Conservation (phyloP, 139 green algal species). For the Chlorella sp. region DNA sequence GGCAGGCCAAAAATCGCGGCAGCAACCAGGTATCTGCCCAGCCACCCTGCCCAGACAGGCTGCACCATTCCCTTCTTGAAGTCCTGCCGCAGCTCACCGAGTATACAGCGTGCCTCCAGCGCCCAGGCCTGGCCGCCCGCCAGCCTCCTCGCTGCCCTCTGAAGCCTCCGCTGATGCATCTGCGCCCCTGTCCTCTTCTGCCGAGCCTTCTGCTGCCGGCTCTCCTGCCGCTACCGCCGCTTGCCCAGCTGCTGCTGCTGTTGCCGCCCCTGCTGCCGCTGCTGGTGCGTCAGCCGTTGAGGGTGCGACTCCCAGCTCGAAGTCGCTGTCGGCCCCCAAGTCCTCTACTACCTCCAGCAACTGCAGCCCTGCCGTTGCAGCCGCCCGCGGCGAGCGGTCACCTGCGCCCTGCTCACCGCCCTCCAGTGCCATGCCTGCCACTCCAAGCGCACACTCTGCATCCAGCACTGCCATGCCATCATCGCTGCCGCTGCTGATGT, state of each 20-base stretch:
- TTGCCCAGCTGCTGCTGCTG: neutral
- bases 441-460: neutral
- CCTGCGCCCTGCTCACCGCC: too few species aligned
- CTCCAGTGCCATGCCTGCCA: neutral
- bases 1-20: too few species aligned
- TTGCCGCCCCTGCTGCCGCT: neutral
- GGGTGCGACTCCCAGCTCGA: too few species aligned
- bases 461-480: neutral
- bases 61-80: neutral
- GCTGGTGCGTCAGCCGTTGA: neutral
- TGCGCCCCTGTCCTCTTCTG: neutral
- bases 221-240: too few species aligned
- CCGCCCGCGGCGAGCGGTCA: neutral
- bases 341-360: neutral
- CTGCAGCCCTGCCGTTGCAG: neutral
- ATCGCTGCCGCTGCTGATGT: neutral
- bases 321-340: neutral
- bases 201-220: neutral
- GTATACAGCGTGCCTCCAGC: conserved; percentile 10
- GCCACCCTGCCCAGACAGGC: too few species aligned
- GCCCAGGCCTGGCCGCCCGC: conserved; percentile 5
- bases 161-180: neutral
- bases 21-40: too few species aligned
- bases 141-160: neutral
- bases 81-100: neutral